Percentiles rank a stretch among this genome's conserved stretches.
phyloP scores from a whole-genome alignment of 2,329 filamentous ascomycete species.

The Chlorencoelia australis region DNA sequence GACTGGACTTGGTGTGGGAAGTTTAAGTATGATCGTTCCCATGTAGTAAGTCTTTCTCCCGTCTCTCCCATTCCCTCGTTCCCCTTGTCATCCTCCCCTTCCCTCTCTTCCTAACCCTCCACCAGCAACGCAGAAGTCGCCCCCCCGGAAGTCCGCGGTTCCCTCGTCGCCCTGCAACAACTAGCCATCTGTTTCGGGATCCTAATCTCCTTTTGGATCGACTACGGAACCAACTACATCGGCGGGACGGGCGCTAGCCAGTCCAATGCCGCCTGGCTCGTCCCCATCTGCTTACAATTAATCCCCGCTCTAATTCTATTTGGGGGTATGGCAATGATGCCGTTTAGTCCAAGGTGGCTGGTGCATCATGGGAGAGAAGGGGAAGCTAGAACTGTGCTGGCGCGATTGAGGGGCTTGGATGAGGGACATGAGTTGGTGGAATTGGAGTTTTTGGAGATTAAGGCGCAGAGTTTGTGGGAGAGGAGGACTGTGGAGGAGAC shows the following conservation, averaged over 20 bases:
- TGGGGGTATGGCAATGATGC: slow-evolving; percentile 68
- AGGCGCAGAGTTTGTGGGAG: slow-evolving; percentile 68
- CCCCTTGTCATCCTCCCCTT: too few relatives aligned
- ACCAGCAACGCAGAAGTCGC: slow-evolving; percentile 40
- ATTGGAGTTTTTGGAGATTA: slow-evolving; percentile 75
- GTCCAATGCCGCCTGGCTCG: slow-evolving; percentile 60
- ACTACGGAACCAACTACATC: slow-evolving; percentile 57
- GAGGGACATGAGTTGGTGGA: slow-evolving; percentile 58
- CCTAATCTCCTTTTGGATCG: slow-evolving; percentile 49
- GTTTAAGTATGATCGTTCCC: slow-evolving; percentile 56
- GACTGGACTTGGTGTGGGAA: slow-evolving; percentile 62
- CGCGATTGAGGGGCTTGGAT: slow-evolving; percentile 51
- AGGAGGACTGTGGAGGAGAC: slow-evolving; percentile 57
- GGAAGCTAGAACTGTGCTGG: slow-evolving; percentile 54
- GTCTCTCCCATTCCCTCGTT: too few relatives aligned
- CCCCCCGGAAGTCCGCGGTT: slow-evolving; percentile 55
- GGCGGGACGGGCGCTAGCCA: slow-evolving; percentile 50
- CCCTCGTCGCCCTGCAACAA: slow-evolving; percentile 55
- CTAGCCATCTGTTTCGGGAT: slow-evolving; percentile 50
- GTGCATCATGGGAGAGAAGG: slow-evolving; percentile 58
- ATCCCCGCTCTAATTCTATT: slow-evolving; percentile 56
- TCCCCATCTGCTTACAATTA: slow-evolving; percentile 64
- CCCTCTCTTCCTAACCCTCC: too few relatives aligned
- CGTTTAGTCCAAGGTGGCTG: slow-evolving; percentile 68
- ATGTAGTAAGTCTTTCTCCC: too few relatives aligned